Conservation (phyloP, 352 stramenopile genomes). For the Phytophthora tubulina region DNA sequence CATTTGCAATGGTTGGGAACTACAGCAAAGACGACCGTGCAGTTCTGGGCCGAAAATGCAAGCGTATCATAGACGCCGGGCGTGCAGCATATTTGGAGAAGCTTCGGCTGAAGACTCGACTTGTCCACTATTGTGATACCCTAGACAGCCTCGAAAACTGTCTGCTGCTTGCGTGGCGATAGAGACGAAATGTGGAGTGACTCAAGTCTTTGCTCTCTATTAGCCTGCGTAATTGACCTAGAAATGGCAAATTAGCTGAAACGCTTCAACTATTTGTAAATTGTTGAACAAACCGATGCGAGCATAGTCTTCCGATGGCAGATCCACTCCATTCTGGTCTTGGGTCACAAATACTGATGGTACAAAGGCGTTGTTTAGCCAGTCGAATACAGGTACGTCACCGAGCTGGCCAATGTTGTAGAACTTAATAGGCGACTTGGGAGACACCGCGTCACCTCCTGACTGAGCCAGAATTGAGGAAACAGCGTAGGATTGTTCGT, state of each 20-base stretch:
- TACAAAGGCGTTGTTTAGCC: constrained; percentile 51
- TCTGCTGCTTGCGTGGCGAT: constrained; percentile 74
- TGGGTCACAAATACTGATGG: constrained; percentile 54
- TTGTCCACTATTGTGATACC: constrained; percentile 84
- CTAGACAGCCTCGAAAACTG: constrained; percentile 86
- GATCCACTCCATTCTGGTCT: constrained; percentile 48
- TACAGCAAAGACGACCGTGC: constrained; percentile 74
- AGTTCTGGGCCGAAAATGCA: constrained; percentile 74
- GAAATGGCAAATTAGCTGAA: too few relatives aligned
- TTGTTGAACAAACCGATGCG: constrained; percentile 52
- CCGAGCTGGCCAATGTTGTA: constrained; percentile 47
- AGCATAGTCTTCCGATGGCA: constrained; percentile 39
- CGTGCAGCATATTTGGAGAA: constrained; percentile 65
- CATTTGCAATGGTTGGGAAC: not conserved
- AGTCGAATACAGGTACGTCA: constrained; percentile 48
- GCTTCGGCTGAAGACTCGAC: constrained; percentile 63
- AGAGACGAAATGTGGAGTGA: constrained; percentile 1
- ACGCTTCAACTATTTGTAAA: too few relatives aligned
- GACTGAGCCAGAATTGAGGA: constrained; percentile 45
- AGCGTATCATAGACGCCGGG: constrained; percentile 79
- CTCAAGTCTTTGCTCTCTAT: not conserved
- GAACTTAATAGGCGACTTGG: constrained; percentile 53
- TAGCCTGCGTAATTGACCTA: too few relatives aligned
- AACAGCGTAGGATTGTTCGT: constrained; percentile 44
- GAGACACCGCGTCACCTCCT: constrained; percentile 50